These are phyloP conservation scores for Mycena pura DNA, from an alignment of 768 basidiomycete species.

Conservation along the genomic window DNA sequence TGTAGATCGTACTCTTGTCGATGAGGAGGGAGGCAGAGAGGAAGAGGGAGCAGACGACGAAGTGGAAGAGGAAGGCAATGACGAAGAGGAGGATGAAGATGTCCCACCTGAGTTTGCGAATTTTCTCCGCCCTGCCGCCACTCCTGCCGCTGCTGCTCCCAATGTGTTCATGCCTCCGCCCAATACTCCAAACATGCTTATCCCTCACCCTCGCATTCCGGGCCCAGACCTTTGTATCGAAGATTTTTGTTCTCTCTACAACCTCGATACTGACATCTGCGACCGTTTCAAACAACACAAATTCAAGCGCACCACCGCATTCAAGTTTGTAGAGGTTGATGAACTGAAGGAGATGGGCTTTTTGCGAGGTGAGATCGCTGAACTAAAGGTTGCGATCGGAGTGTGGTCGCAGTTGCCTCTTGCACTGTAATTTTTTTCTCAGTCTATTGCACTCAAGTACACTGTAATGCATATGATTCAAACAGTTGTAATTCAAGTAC, in stretches of 20 bases:
- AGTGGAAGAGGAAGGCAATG: no score
- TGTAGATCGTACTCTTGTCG: no score
- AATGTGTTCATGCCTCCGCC: not conserved
- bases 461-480: no score
- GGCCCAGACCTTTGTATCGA: slow-evolving; percentile 5
- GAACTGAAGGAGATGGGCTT: slow-evolving; percentile 30
- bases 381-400: not conserved
- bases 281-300: slow-evolving; percentile 11
- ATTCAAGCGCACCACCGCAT: slow-evolving; percentile 22
- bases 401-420: not conserved
- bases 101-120: not conserved
- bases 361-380: slow-evolving; percentile 13
- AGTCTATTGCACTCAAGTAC: not conserved
- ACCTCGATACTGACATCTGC: slow-evolving; percentile 12
- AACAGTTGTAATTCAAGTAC: not conserved
- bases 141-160: not conserved
- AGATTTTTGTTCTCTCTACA: not conserved
- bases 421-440: not conserved
- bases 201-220: not conserved
- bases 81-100: no score
- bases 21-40: no score
- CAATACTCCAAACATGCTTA: not conserved
- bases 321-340: slow-evolving; percentile 16
- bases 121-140: not conserved
- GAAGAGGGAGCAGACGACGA: no score